These are phyloP conservation scores for Vanderwaltozyma verrucispora DNA, from an alignment of 805 yeast genomes.

Conservation along the genomic window DNA sequence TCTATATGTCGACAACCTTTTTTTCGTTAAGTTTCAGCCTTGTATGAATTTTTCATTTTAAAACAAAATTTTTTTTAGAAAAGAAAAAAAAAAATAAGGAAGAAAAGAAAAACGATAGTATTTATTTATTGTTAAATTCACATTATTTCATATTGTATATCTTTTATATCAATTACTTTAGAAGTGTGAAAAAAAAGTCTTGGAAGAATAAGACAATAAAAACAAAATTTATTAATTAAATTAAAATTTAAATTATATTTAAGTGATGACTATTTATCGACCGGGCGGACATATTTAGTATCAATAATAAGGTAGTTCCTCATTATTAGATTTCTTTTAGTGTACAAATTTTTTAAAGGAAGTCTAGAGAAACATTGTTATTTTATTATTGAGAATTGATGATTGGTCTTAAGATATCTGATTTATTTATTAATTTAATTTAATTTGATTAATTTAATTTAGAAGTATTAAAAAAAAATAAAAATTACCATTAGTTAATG, in stretches of 20 bases:
- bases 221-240: too few relatives aligned
- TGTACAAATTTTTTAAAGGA: constrained; percentile 30
- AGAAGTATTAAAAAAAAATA: too few relatives aligned
- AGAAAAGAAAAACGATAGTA: background rate
- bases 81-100: background rate
- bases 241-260: background rate
- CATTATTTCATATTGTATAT: background rate
- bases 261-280: constrained; percentile 33
- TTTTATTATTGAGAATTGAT: constrained; percentile 27
- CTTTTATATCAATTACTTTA: too few relatives aligned
- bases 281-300: constrained; percentile 41
- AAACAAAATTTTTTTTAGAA: too few relatives aligned
- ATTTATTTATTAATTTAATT: constrained; percentile 6
- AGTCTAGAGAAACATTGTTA: constrained; percentile 15
- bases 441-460: too few relatives aligned
- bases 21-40: constrained; percentile 41
- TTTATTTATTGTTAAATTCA: background rate
- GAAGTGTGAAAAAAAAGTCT: too few relatives aligned
- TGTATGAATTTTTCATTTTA: constrained; percentile 29
- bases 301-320: constrained; percentile 18
- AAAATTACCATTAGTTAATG: constrained; percentile 7
- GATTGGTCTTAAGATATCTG: constrained; percentile 34
- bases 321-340: constrained; percentile 21
- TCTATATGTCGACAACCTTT: constrained; percentile 34
- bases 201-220: too few relatives aligned